Evolutionary conservation across 176 grass and related monocot species (phyloP).

Genomic region (Juncus inflexus): DNA sequence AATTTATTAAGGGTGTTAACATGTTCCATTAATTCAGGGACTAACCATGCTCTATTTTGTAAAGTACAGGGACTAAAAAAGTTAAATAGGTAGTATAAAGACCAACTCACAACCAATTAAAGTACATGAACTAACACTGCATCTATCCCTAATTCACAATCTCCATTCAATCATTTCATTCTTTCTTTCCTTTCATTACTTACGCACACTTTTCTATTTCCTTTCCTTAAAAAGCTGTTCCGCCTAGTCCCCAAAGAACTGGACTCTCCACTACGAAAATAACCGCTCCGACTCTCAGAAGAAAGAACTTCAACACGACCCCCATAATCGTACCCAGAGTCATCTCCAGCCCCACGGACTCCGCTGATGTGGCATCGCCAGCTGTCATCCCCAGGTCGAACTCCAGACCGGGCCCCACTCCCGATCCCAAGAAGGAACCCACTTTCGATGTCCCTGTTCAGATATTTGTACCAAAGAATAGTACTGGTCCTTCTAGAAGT

Average conservation of each 20-base stretch:
- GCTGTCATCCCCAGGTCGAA: conserved; percentile 49
- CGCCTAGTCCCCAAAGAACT: conserved; percentile 66
- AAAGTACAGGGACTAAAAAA: background rate
- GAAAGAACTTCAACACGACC: conserved; percentile 60
- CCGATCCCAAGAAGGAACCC: conserved; percentile 66
- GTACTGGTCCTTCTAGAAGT: conserved; percentile 2
- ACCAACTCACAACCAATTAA: conserved; percentile 10
- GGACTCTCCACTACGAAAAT: conserved; percentile 52
- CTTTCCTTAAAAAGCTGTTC: conserved; percentile 20
- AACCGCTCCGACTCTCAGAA: conserved; percentile 50
- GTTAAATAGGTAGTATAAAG: background rate
- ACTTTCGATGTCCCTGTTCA: conserved; percentile 36
- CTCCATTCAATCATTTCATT: conserved; percentile 19
- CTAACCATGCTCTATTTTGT: background rate
- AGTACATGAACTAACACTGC: background rate
- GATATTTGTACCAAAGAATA: conserved; percentile 18
- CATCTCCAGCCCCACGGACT: conserved; percentile 63
- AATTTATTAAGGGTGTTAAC: too few relatives aligned
- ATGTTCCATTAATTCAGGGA: too few relatives aligned
- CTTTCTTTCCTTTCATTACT: background rate
- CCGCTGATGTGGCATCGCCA: conserved; percentile 44
- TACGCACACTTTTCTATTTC: too few relatives aligned
- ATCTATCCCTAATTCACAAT: conserved; percentile 5
- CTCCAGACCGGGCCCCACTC: conserved; percentile 47
- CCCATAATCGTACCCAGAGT: conserved; percentile 78